A percentile compares a stretch with the other conserved stretches of the same genome.
These are phyloP conservation scores for Carex littledalei DNA, from an alignment of 176 grass and related monocot species.

Conservation along the genomic window DNA sequence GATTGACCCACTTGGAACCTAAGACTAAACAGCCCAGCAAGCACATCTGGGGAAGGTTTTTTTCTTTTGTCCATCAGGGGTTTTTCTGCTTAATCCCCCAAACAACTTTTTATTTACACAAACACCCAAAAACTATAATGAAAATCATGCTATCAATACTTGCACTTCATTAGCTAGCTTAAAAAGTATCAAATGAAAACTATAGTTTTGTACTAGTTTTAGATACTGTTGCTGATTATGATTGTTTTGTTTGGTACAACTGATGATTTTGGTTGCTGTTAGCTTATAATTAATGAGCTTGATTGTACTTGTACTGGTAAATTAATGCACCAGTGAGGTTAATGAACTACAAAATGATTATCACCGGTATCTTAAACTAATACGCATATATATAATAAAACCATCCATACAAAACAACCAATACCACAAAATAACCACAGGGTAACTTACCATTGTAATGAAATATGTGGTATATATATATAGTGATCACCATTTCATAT, in stretches of 20 bases:
- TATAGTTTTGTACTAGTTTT: neutral
- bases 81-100: neutral
- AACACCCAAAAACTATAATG: neutral
- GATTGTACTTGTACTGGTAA: neutral
- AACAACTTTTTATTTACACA: neutral
- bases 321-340: too few relatives aligned
- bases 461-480: too few relatives aligned
- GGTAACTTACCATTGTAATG: too few relatives aligned
- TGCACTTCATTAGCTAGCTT: neutral
- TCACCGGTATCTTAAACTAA: too few relatives aligned
- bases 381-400: too few relatives aligned
- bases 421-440: too few relatives aligned
- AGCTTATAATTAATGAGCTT: neutral
- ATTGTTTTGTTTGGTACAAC: neutral
- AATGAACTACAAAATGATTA: too few relatives aligned
- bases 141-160: too few relatives aligned
- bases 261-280: neutral
- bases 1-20: slow-evolving; percentile 19
- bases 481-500: neutral
- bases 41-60: slow-evolving; percentile 21
- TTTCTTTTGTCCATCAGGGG: neutral
- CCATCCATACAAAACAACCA: too few relatives aligned
- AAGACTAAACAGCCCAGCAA: neutral
- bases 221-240: too few relatives aligned
- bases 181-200: neutral